Evolutionary conservation across 805 yeast species (phyloP).

Genomic region (Metschnikowia proteae): DNA sequence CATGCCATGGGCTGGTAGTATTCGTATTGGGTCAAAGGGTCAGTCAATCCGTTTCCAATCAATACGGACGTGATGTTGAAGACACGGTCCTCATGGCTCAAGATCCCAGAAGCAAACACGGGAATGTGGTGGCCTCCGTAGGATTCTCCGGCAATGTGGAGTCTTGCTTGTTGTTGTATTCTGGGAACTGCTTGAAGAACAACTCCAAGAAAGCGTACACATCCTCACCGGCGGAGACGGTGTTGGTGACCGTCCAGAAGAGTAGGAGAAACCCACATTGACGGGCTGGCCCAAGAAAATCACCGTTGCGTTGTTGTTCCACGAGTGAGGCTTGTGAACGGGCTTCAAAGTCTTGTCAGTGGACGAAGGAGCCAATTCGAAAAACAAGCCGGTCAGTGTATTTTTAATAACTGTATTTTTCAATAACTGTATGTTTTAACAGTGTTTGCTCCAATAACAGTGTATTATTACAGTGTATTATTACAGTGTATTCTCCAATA

Average conservation of each 20-base stretch:
- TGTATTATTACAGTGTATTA: too few relatives aligned
- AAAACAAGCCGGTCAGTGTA: constrained; percentile 85
- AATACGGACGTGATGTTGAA: constrained; percentile 50
- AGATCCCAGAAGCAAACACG: constrained; percentile 75
- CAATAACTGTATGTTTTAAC: too few relatives aligned
- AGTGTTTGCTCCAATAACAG: too few relatives aligned
- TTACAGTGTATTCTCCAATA: too few relatives aligned
- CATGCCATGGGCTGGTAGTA: constrained; percentile 84
- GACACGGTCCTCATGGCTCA: constrained; percentile 46
- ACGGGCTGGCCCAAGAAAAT: constrained; percentile 93
- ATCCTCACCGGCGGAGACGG: constrained; percentile 83
- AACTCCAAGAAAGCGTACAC: constrained; percentile 79
- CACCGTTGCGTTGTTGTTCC: constrained; percentile 90
- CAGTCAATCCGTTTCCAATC: constrained; percentile 93
- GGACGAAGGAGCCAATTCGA: constrained; percentile 87
- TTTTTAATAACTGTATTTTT: too few relatives aligned
- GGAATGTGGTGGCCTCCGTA: constrained; percentile 96
- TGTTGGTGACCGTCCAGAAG: constrained; percentile 59
- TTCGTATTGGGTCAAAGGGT: constrained; percentile 50
- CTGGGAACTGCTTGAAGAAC: constrained; percentile 81
- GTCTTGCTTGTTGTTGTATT: constrained; percentile 43
- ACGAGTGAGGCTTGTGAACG: constrained; percentile 74
- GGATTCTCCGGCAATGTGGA: constrained; percentile 91
- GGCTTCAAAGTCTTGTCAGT: constrained; percentile 66
- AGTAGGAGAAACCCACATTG: constrained; percentile 86